Base-by-base conservation (phyloP, 148 eudicot genomes). In the Nyssa sinensis region DNA sequence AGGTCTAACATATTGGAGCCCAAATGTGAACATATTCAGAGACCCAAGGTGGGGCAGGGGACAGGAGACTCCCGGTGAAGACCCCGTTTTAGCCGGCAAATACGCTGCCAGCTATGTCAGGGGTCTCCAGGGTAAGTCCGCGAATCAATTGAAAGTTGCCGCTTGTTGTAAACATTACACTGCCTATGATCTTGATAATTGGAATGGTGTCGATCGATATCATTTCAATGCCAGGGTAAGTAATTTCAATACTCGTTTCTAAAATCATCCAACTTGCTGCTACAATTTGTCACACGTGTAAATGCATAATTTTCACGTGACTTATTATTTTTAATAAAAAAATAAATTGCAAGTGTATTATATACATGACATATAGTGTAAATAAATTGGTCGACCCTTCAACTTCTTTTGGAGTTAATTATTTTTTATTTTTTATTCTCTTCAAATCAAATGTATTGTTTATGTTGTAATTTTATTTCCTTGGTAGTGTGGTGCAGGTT, bases 41-140 rank as follows among this genome's bases (percentile, higher is more conserved):
- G 98, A 94, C 80, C 98, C 98, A 0, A 71, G 98, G 31, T 94
- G 98, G 98, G 98, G 98, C 0, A 75, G 98, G 34, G 93, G 98
- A 53, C 98, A 94, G 77, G 98, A 94, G 73, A 94, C 98, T 5
- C 98, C 98, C 6, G 98, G 98, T 0, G 98, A 94, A 44, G 98
- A 94, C 79, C 98, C 98, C 19, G 57, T 70, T 1, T 3, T 92
- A 66, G 84, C 93, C 1, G 90, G 85, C 23, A 63, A 76, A n/a
- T 94, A 94, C 72, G 97, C 90, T 4, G 90, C 86, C 23, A 87
- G 91, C 51, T 94, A 94, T 33, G 98, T 94, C 33, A 61, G 72
- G 17, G 98, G 98, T n/a, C 93, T 94, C 64, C 98, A 94, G 72
- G 88, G 98, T 47, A 65, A 58, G 37, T 69, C 72, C 31, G 75